phyloP scores from a whole-genome alignment of 1,139 yeast species.

The Candida gigantensis region DNA sequence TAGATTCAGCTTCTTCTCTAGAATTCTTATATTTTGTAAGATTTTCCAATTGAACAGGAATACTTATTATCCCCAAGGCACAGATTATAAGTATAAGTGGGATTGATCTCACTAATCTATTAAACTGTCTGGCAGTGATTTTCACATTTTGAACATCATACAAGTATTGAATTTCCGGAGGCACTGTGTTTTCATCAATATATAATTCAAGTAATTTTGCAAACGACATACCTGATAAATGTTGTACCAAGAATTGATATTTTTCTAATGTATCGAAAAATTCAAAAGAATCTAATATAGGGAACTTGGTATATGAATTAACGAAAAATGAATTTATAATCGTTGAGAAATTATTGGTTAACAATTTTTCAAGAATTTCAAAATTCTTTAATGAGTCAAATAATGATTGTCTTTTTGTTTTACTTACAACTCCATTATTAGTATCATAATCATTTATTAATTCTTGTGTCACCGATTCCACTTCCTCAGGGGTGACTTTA shows the following conservation, averaged over 20 bases:
- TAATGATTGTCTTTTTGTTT: conserved; percentile 10
- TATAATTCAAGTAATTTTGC: conserved; percentile 23
- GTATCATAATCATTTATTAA: conserved; percentile 22
- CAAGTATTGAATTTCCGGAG: conserved; percentile 16
- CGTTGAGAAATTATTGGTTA: conserved; percentile 21
- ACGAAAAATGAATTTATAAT: conserved; percentile 35
- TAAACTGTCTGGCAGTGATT: conserved; percentile 24
- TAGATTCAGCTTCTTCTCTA: conserved; percentile 28
- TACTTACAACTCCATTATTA: conserved; percentile 9
- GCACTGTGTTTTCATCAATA: conserved; percentile 10
- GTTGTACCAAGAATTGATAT: conserved; percentile 23
- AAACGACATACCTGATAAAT: conserved; percentile 25
- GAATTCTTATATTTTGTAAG: conserved; percentile 30
- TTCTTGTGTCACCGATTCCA: conserved; percentile 14
- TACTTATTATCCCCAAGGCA: conserved; percentile 35
- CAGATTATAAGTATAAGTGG: conserved; percentile 34
- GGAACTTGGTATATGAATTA: conserved; percentile 38
- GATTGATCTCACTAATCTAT: conserved; percentile 24
- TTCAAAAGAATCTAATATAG: conserved; percentile 32
- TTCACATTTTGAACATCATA: conserved; percentile 19
- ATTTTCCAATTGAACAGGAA: conserved; percentile 38
- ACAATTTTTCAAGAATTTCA: conserved; percentile 22
- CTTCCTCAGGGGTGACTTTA: conserved; percentile 18
- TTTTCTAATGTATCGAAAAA: conserved; percentile 35
- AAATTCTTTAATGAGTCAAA: conserved; percentile 19